phyloP scores from a whole-genome alignment of 108 stramenopile genomes.

The Fragilariopsis cylindrus region DNA sequence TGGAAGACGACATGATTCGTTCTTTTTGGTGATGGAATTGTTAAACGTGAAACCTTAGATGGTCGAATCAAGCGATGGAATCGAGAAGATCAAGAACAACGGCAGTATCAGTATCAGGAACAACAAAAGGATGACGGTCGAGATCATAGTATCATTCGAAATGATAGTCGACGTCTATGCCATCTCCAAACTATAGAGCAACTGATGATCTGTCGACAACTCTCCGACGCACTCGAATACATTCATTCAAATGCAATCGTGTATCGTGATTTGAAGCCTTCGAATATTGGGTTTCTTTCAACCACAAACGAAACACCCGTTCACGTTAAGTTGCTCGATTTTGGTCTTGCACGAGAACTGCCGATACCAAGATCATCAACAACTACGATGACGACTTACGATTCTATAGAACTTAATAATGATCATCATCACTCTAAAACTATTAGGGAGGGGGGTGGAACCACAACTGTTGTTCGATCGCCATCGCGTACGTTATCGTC shows the following conservation, averaged over 20 bases:
- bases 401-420: too few species aligned
- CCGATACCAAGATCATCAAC: constrained; percentile 13
- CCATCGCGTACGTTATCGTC: too few species aligned
- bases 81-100: neutral
- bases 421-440: too few species aligned
- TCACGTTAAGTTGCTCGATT: constrained; percentile 68
- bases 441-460: too few species aligned
- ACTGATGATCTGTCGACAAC: constrained; percentile 22
- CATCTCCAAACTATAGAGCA: constrained; percentile 18
- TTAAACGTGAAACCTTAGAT: constrained; percentile 51
- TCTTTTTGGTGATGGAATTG: constrained; percentile 58
- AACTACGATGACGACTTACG: too few species aligned
- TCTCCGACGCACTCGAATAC: constrained; percentile 65
- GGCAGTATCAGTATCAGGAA: neutral
- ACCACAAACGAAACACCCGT: neutral
- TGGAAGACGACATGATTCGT: constrained; percentile 41
- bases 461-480: too few species aligned
- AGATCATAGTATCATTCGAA: too few species aligned
- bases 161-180: too few species aligned
- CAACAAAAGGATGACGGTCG: neutral
- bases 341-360: constrained; percentile 78
- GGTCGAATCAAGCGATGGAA: constrained; percentile 55
- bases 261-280: constrained; percentile 72
- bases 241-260: constrained; percentile 63
- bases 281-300: constrained; percentile 51